Conservation (phyloP, 176 grass and related monocot genomes). For the Lolium perenne region DNA sequence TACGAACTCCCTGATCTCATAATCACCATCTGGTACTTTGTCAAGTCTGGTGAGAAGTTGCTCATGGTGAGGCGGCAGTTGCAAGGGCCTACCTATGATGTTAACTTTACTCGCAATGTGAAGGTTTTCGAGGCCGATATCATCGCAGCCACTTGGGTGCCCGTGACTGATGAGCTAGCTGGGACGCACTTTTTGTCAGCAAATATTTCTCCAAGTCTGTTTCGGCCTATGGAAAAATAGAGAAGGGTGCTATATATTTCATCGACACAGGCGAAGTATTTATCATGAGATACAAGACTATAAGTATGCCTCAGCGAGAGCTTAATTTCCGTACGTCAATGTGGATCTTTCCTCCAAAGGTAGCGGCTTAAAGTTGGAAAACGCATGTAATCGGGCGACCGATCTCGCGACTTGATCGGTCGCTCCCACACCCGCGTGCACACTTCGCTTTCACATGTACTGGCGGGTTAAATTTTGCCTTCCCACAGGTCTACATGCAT, state of each 20-base stretch:
- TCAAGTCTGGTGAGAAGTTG: not conserved
- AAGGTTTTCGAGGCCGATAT: not conserved
- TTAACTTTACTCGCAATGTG: not conserved
- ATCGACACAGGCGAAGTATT: not conserved
- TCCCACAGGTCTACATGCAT: too few relatives aligned
- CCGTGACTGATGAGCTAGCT: not conserved
- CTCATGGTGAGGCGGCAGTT: not conserved
- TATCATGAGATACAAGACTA: not conserved
- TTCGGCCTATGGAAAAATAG: not conserved
- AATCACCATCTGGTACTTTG: not conserved
- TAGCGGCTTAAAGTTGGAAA: not conserved
- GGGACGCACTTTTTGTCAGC: not conserved
- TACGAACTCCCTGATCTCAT: not conserved
- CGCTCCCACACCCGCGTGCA: too few relatives aligned
- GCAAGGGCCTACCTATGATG: not conserved
- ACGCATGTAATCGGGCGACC: too few relatives aligned
- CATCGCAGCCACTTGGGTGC: not conserved
- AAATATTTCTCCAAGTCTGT: not conserved
- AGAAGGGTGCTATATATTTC: not conserved
- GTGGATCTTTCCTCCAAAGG: not conserved
- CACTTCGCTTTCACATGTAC: too few relatives aligned
- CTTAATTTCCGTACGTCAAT: not conserved
- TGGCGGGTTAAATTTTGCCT: too few relatives aligned
- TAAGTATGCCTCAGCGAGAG: not conserved
- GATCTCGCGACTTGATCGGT: too few relatives aligned